Percentiles rank a stretch among this genome's conserved stretches.
Conservation (phyloP, 108 stramenopile genomes). For the Skeletonema grethae region DNA sequence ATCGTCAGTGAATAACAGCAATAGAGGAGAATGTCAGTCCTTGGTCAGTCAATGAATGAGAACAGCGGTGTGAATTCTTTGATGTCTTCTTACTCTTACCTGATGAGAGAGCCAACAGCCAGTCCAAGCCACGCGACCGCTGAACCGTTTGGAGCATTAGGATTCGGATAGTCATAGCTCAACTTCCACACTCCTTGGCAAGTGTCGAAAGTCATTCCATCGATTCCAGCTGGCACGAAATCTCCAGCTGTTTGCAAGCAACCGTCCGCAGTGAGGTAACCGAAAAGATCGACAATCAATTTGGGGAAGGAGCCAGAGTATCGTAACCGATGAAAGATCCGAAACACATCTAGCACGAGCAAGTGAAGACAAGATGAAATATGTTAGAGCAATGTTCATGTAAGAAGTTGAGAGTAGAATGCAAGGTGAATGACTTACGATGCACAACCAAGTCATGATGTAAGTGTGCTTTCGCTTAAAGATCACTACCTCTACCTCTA, state of each 20-base stretch:
- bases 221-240: constrained; percentile 20
- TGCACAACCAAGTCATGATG: constrained; percentile 47
- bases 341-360: constrained; percentile 20
- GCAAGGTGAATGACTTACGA: constrained; percentile 1
- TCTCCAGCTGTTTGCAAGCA: constrained; percentile 11
- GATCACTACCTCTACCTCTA: no score
- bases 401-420: not conserved
- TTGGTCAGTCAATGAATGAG: no score
- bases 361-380: not conserved
- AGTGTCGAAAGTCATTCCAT: not conserved
- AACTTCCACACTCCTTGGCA: constrained; percentile 19
- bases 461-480: constrained; percentile 44
- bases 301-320: constrained; percentile 41
- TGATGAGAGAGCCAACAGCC: constrained; percentile 27
- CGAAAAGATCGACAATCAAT: constrained; percentile 35
- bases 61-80: no score
- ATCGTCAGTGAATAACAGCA: no score
- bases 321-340: constrained; percentile 42
- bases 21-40: no score
- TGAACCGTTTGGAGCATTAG: constrained; percentile 32
- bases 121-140: constrained; percentile 32
- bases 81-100: no score
- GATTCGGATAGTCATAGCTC: constrained; percentile 25
- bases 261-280: constrained; percentile 31
- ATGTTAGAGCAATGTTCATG: not conserved